Evolutionary conservation across 2,329 filamentous ascomycete species (phyloP).

Genomic region (Arthrinium phaeospermum): DNA sequence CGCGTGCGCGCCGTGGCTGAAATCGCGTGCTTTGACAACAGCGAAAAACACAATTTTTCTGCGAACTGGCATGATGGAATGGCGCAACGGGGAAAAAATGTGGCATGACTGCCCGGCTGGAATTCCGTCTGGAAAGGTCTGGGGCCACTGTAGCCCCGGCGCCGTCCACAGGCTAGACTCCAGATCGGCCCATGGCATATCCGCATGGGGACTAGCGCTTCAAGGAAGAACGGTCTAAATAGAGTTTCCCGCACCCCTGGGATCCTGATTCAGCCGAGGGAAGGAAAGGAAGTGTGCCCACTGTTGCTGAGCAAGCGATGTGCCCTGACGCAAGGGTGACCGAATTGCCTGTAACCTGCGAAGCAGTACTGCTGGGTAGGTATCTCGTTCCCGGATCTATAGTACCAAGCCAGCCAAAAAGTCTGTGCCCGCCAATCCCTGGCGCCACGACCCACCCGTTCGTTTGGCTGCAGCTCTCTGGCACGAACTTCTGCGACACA

Average conservation of each 20-base stretch:
- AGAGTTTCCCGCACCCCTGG: not conserved
- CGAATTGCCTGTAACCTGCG: not conserved
- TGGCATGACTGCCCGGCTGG: not conserved
- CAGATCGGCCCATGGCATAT: not conserved
- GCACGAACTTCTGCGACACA: not conserved
- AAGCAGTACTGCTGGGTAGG: too few species aligned
- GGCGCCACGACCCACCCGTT: not conserved
- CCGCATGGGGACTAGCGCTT: not conserved
- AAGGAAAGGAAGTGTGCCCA: too few species aligned
- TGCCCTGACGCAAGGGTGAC: not conserved
- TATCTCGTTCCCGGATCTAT: not conserved
- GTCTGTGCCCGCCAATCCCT: not conserved
- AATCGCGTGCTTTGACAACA: too few species aligned
- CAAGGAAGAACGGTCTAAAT: not conserved
- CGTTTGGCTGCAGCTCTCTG: not conserved
- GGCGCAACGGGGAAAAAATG: not conserved
- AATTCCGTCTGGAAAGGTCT: not conserved
- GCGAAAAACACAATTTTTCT: too few species aligned
- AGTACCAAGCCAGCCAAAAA: not conserved
- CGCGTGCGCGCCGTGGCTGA: too few species aligned
- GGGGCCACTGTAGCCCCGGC: not conserved
- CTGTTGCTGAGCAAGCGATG: not conserved
- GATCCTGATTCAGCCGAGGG: not conserved
- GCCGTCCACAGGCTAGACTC: not conserved
- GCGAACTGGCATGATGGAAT: too few species aligned